Conservation (phyloP, 2,329 filamentous ascomycete genomes). For the Hypomyces rosellus region DNA sequence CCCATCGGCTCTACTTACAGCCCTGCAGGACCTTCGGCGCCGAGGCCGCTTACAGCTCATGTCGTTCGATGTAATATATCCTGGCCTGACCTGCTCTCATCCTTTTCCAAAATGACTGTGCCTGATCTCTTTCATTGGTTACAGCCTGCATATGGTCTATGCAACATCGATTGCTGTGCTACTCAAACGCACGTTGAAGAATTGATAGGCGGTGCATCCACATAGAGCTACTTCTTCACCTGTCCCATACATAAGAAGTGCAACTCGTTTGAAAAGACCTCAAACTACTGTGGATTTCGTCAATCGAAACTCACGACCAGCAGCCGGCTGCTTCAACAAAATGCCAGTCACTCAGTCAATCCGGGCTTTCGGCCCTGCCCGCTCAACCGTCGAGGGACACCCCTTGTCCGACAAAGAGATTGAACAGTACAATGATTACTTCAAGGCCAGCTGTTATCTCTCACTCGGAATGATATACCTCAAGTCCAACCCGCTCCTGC, state of each 20-base stretch:
- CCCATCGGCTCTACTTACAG: too few relatives aligned
- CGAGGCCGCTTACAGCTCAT: not conserved
- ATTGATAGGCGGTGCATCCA: too few relatives aligned
- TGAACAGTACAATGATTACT: constrained; percentile 64
- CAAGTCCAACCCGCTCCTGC: constrained; percentile 64
- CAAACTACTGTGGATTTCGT: not conserved
- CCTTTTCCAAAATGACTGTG: too few relatives aligned
- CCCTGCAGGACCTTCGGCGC: not conserved
- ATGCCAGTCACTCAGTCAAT: constrained; percentile 48
- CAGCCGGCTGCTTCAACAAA: not conserved
- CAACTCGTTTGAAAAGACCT: not conserved
- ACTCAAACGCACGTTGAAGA: too few relatives aligned
- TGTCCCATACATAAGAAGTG: constrained; percentile 4
- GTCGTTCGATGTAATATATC: constrained; percentile 9
- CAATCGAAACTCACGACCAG: constrained; percentile 8
- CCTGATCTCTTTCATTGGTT: too few relatives aligned
- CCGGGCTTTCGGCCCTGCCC: constrained; percentile 57
- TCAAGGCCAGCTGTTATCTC: constrained; percentile 68
- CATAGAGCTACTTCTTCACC: too few relatives aligned
- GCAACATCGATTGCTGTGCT: too few relatives aligned
- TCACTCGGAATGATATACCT: constrained; percentile 78
- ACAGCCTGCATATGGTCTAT: too few relatives aligned
- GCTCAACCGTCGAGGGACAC: constrained; percentile 55
- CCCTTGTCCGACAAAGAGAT: constrained; percentile 62
- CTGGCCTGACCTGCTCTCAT: not conserved